Evolutionary conservation across 2,329 filamentous ascomycete genomes (phyloP), one percentile per base, ranked within the genome.

Genomic region (Chalaropsis thielavioides): DNA sequence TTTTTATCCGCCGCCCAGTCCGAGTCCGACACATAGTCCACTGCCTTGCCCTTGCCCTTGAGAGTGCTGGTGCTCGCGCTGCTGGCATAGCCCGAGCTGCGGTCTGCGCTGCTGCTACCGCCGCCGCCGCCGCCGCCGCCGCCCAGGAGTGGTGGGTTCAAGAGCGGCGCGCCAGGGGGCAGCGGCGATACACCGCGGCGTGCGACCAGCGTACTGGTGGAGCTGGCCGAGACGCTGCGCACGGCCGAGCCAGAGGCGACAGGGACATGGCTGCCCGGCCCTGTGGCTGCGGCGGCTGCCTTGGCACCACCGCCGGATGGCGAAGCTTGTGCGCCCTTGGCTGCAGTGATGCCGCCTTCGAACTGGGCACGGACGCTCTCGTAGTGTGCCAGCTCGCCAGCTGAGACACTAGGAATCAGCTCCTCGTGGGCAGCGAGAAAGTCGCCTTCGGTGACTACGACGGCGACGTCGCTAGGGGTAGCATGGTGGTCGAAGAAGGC

Each of bases 401-500:
- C 86, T 71, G 90, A 96, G 62, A 99, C 94, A 76, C 87, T 92
- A 17, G 92, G 92, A n/a, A 97, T 86, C 49, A 99, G 81, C 76
- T 97, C 94, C 54, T 78, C 78, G 71, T 97, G 85, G 0, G 94
- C 94, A 31, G 83, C 83, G 24, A 87, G 73, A 72, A 99, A 99
- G 74, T 99, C 94, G 61, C 88, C 82, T 74, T 96, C 92, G 0
- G 84, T 88, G 35, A 99, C 94, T 76, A 89, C 85, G 69, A 99
- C 92, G 31, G 87, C 83, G 0, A 92, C 84, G 72, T 99, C 94
- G 59, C 89, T 88, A 11, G 86, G 81, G 0, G 83, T 89, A 15
- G 92, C 91, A 69, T 89, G 80, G 75, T 97, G 92, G 72, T 99
- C 94, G 73, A 99, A 99, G 77, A 92, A 99, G 75, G 94, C 92